These are phyloP conservation scores for Lichtheimia ramosa DNA, from an alignment of 371 early-diverging fungal genomes.

Conservation along the genomic window DNA sequence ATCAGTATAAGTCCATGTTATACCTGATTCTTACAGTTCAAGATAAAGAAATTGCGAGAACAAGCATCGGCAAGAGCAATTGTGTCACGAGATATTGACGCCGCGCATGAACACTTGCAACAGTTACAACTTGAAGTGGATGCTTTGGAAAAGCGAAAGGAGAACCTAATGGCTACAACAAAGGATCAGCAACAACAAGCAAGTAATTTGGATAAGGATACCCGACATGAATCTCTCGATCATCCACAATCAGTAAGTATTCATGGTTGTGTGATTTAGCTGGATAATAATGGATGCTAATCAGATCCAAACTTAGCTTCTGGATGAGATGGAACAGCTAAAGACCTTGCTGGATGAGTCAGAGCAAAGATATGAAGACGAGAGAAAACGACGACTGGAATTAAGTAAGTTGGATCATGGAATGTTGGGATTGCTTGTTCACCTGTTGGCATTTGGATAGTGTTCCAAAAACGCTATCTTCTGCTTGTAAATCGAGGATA, in stretches of 20 bases:
- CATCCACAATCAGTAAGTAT: too few relatives aligned
- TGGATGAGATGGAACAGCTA: background rate
- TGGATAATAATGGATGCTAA: background rate
- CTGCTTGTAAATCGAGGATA: conserved; percentile 10
- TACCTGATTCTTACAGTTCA: background rate
- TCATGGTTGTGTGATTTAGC: too few relatives aligned
- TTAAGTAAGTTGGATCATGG: background rate
- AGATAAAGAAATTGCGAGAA: background rate
- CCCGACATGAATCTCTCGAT: too few relatives aligned
- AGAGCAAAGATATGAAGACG: background rate
- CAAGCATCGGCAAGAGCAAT: background rate
- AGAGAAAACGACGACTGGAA: conserved; percentile 4
- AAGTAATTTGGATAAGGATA: too few relatives aligned
- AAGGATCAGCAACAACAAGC: too few relatives aligned
- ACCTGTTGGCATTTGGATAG: background rate
- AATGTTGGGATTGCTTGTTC: background rate
- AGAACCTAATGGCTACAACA: too few relatives aligned
- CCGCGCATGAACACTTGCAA: too few relatives aligned
- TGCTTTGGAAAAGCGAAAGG: too few relatives aligned
- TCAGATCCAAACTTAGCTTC: background rate
- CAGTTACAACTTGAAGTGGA: too few relatives aligned
- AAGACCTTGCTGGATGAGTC: background rate
- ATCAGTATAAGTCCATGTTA: background rate
- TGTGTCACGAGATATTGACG: background rate
- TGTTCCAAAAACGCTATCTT: conserved; percentile 17